Base-by-base conservation (phyloP, 2,329 filamentous ascomycete genomes). In the Colletotrichum karsti region DNA sequence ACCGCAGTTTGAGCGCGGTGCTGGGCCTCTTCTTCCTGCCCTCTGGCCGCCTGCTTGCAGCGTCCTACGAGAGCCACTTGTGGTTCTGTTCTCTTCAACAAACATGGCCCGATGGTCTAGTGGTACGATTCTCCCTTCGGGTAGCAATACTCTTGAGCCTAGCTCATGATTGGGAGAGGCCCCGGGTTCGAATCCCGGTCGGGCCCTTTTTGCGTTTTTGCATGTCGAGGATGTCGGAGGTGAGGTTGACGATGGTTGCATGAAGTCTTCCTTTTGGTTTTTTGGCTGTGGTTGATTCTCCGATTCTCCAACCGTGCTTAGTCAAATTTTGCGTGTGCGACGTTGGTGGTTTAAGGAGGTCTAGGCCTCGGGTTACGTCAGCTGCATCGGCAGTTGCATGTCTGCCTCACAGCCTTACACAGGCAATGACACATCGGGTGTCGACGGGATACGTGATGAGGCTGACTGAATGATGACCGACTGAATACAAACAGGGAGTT, bases 41-140 rank as follows among this genome's bases (percentile, higher is more conserved):
- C n/a, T 28, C 9, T 18, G 20, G 12, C 41, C 7, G 41, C 13
- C 35, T 33, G 4, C 24, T 18, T 4, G 15, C 4, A 15, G 9
- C 39, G 10, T 35, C 20, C 42, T 30, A 51, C 33, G 24, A 50
- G 10, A 41, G 30, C 5, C 28, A 51, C 30, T 51, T 60, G 44
- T 41, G 22, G n/a, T 39, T 41, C 10, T 1, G 1, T 4, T 5
- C 5, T 5, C 6, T 5, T 22, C 24, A 62, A 30, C 18, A 15
- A 35, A 7, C 7, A 15, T 20, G 63, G 42, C 58, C 59, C 59
- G 63, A 67, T 67, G 63, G 58, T 67, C 63, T 67, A 67, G 63
- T 63, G 63, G 63, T 66, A 66, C 50, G 63, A 66, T 66, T 66
- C 63, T 58, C 63, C 63, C 63, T 66, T 66, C 63, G 63, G 63